Evolutionary conservation across 1,284 basidiomycete genomes (phyloP).

Genomic region (Heterobasidion occidentale): DNA sequence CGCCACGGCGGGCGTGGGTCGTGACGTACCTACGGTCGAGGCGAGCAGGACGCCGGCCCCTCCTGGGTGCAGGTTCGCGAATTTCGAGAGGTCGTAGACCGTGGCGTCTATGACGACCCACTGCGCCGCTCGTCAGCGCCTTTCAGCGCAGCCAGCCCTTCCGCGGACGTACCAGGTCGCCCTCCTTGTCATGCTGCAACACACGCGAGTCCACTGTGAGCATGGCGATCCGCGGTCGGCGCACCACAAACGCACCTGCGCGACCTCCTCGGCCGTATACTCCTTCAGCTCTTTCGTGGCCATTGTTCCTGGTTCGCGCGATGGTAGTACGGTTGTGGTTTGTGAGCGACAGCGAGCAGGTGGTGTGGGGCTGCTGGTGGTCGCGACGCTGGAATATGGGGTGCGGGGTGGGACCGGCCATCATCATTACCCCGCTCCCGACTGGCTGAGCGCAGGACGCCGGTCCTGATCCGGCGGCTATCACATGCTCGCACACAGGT

Average conservation of each 20-base stretch:
- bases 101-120: slow-evolving; percentile 64
- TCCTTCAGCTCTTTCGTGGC: slow-evolving; percentile 25
- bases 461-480: too few species aligned
- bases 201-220: background rate
- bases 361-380: background rate
- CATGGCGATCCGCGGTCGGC: background rate
- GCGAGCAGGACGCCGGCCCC: slow-evolving; percentile 48
- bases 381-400: background rate
- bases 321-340: background rate
- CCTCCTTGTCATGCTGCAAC: slow-evolving; percentile 66
- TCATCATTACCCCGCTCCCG: background rate
- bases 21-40: background rate
- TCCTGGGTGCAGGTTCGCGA: slow-evolving; percentile 61
- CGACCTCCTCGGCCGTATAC: slow-evolving; percentile 43
- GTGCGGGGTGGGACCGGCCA: background rate
- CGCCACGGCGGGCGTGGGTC: background rate
- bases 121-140: slow-evolving; percentile 17
- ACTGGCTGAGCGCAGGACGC: background rate
- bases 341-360: background rate
- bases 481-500: background rate
- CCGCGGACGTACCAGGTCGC: slow-evolving; percentile 46
- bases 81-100: slow-evolving; percentile 60
- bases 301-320: slow-evolving; percentile 14
- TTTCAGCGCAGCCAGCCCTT: too few species aligned
- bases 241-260: slow-evolving; percentile 31